Percentiles rank a stretch among this genome's conserved stretches.
Conservation (phyloP, 306 rosid species). For the Sechiopsis laciniata region DNA sequence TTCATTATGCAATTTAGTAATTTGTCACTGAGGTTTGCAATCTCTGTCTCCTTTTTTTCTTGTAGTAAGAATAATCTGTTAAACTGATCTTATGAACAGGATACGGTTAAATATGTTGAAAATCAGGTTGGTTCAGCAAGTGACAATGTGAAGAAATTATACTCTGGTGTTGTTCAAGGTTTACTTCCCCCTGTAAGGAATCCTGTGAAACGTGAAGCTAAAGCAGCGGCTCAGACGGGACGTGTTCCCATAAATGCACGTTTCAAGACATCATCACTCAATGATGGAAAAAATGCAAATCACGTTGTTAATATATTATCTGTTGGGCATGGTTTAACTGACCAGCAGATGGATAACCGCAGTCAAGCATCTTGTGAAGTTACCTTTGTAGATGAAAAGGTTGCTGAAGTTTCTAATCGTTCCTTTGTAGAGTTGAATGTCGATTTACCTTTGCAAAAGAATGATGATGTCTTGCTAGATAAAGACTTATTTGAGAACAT, state of each 20-base stretch:
- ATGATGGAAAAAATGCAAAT: slow-evolving; percentile 31
- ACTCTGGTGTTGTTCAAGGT: slow-evolving; percentile 59
- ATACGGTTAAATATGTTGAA: slow-evolving; percentile 62
- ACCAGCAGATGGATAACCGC: slow-evolving; percentile 26
- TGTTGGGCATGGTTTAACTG: slow-evolving; percentile 26
- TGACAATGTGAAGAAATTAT: slow-evolving; percentile 56
- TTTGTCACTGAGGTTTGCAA: not conserved
- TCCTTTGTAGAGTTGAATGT: slow-evolving; percentile 29
- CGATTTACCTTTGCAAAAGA: slow-evolving; percentile 21
- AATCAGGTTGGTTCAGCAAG: slow-evolving; percentile 62
- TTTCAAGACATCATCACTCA: slow-evolving; percentile 23
- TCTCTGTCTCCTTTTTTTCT: not conserved
- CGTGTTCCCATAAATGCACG: slow-evolving; percentile 19
- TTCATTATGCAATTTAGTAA: slow-evolving; percentile 1
- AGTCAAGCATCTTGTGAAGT: slow-evolving; percentile 21
- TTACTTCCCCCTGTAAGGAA: slow-evolving; percentile 36
- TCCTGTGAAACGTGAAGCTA: slow-evolving; percentile 35
- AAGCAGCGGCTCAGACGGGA: slow-evolving; percentile 26
- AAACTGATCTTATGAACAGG: slow-evolving; percentile 37
- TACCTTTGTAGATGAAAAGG: slow-evolving; percentile 24
- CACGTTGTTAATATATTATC: slow-evolving; percentile 25
- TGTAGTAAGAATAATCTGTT: not conserved
- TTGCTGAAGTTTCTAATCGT: slow-evolving; percentile 19
- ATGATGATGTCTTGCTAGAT: slow-evolving; percentile 27
- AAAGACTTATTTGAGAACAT: slow-evolving; percentile 21